phyloP scores from a whole-genome alignment of 1,139 yeast genomes.

The Dujonia santamariae region DNA sequence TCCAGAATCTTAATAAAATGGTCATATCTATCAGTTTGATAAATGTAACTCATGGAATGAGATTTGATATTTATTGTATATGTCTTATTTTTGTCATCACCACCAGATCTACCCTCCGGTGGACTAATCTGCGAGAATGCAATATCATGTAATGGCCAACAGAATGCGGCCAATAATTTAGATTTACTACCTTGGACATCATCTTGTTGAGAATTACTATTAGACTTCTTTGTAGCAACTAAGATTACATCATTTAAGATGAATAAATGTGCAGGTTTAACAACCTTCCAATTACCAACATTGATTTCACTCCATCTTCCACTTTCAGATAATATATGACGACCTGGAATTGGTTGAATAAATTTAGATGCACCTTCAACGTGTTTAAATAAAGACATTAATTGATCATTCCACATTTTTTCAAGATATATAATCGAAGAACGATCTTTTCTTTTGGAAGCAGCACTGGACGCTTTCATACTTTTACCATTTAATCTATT shows the following conservation, averaged over 20 bases:
- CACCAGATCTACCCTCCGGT: conserved; percentile 9
- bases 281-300: conserved; percentile 81
- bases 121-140: conserved; percentile 39
- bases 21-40: conserved; percentile 61
- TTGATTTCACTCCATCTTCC: conserved; percentile 87
- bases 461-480: background rate
- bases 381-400: conserved; percentile 69
- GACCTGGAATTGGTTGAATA: conserved; percentile 72
- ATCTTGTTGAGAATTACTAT: conserved; percentile 15
- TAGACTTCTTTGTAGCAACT: conserved; percentile 67
- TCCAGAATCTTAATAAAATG: conserved; percentile 57
- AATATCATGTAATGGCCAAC: conserved; percentile 73
- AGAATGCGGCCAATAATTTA: conserved; percentile 66
- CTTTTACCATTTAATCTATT: conserved; percentile 5
- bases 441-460: conserved; percentile 43
- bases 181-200: conserved; percentile 28
- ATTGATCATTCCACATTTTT: conserved; percentile 76
- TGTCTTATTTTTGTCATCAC: conserved; percentile 18
- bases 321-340: conserved; percentile 79
- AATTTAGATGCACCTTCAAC: conserved; percentile 90
- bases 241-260: conserved; percentile 75
- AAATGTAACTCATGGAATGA: conserved; percentile 52
- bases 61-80: conserved; percentile 48
- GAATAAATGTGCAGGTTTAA: conserved; percentile 73
- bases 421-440: conserved; percentile 72